Evolutionary conservation across 768 basidiomycete genomes (phyloP).

Genomic region (Tricholoma bakamatsutake): DNA sequence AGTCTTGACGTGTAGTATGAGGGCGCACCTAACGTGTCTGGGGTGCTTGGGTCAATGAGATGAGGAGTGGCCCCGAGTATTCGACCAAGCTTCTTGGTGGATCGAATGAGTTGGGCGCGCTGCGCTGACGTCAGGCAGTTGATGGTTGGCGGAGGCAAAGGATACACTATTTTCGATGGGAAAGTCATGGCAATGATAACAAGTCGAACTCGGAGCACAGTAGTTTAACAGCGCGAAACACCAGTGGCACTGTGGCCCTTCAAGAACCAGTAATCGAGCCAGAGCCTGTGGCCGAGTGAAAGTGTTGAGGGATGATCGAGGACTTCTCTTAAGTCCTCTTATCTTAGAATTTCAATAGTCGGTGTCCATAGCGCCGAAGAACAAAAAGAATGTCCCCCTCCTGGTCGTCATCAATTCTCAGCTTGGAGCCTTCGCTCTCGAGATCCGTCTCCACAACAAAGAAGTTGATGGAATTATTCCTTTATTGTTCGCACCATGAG

Average conservation of each 20-base stretch:
- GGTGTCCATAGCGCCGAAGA: constrained; percentile 7
- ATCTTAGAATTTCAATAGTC: background rate
- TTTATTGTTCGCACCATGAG: background rate
- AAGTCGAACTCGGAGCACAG: background rate
- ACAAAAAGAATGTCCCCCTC: constrained; percentile 5
- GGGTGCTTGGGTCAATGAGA: constrained; percentile 33
- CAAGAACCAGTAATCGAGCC: background rate
- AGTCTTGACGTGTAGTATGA: background rate
- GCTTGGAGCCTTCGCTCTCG: background rate
- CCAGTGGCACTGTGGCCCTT: too few species aligned
- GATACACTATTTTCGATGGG: constrained; percentile 33
- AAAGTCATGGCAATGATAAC: constrained; percentile 10
- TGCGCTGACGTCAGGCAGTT: constrained; percentile 47
- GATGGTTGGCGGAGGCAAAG: constrained; percentile 51
- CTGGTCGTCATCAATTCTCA: background rate
- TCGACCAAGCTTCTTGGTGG: constrained; percentile 53
- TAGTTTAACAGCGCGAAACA: background rate
- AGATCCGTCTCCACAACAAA: background rate
- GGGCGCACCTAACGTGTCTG: constrained; percentile 15
- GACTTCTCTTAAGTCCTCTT: constrained; percentile 7
- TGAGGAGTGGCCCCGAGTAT: constrained; percentile 57
- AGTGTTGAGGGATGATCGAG: constrained; percentile 1
- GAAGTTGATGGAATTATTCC: background rate
- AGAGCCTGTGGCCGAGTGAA: background rate
- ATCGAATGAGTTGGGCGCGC: constrained; percentile 50